Evolutionary conservation across 225 moss, liverwort and hornwort genomes (phyloP).

Genomic region (Straminergon stramineum): DNA sequence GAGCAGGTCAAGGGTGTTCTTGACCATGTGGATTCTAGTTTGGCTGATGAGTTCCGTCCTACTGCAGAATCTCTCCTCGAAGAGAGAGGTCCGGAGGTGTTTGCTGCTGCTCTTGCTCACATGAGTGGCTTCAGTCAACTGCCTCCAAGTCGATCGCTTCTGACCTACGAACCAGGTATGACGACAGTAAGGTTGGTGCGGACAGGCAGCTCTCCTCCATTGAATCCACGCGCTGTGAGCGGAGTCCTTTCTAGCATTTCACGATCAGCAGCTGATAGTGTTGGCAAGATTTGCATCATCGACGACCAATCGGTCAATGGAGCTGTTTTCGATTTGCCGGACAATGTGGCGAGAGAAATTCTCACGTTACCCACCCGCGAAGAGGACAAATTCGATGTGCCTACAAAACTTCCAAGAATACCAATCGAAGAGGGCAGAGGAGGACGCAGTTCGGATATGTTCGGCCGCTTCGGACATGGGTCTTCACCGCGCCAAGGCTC

Average conservation of each 20-base stretch:
- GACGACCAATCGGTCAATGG: constrained; percentile 31
- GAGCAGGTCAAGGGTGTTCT: constrained; percentile 68
- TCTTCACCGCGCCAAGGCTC: constrained; percentile 5
- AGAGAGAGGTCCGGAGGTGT: constrained; percentile 55
- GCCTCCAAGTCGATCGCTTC: constrained; percentile 73
- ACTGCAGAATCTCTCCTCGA: constrained; percentile 72
- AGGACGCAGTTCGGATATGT: constrained; percentile 32
- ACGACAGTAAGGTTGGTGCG: constrained; percentile 38
- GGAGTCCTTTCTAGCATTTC: constrained; percentile 31
- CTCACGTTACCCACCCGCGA: background rate
- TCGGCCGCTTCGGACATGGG: constrained; percentile 37
- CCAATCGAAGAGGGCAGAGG: constrained; percentile 17
- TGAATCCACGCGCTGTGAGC: constrained; percentile 36
- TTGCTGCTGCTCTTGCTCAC: constrained; percentile 95
- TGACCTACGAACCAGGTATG: constrained; percentile 70
- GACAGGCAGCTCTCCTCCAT: background rate
- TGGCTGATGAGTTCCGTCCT: constrained; percentile 68
- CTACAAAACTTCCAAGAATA: constrained; percentile 30
- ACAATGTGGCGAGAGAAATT: constrained; percentile 33
- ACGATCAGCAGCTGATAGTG: constrained; percentile 27
- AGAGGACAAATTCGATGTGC: constrained; percentile 28
- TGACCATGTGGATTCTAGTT: constrained; percentile 55
- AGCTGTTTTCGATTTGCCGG: constrained; percentile 50
- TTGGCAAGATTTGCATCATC: constrained; percentile 45
- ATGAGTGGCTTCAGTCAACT: constrained; percentile 92